Evolutionary conservation across 1,284 basidiomycete genomes (phyloP).

Genomic region (Moesziomyces globuligerus): DNA sequence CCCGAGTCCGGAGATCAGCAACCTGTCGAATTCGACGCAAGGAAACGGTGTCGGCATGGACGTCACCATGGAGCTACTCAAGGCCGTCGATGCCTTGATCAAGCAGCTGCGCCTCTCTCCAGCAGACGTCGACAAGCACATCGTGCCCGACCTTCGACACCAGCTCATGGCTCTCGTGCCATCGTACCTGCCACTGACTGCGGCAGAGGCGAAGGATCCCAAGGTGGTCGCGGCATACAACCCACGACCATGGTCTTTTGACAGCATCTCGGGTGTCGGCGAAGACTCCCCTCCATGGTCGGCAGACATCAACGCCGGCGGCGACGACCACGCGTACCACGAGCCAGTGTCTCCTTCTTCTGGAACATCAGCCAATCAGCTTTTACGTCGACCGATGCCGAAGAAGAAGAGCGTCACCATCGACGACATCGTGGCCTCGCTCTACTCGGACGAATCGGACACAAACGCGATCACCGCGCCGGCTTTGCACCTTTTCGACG

Average conservation of each 20-base stretch:
- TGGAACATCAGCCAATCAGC: neutral
- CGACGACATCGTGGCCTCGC: neutral
- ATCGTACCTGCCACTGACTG: constrained; percentile 15
- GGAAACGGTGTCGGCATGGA: constrained; percentile 5
- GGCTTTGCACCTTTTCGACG: neutral
- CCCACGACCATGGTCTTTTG: constrained; percentile 12
- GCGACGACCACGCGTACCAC: neutral
- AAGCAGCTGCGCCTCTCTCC: constrained; percentile 5
- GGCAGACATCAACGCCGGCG: too few species aligned
- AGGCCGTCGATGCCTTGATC: neutral
- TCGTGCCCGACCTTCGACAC: constrained; percentile 5
- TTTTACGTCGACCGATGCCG: neutral
- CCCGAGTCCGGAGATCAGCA: too few species aligned
- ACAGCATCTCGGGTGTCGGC: neutral
- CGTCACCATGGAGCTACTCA: constrained; percentile 5
- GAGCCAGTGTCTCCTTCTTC: neutral
- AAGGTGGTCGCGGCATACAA: neutral
- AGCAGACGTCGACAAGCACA: constrained; percentile 1
- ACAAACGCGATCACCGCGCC: neutral
- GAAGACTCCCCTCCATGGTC: too few species aligned
- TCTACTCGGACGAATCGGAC: constrained; percentile 2
- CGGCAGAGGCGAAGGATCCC: constrained; percentile 3
- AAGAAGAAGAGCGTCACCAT: neutral
- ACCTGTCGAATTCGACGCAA: too few species aligned
- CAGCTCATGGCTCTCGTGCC: constrained; percentile 9